Conservation (phyloP, 495 filamentous ascomycete species). For the Barbatosphaeria neglecta region DNA sequence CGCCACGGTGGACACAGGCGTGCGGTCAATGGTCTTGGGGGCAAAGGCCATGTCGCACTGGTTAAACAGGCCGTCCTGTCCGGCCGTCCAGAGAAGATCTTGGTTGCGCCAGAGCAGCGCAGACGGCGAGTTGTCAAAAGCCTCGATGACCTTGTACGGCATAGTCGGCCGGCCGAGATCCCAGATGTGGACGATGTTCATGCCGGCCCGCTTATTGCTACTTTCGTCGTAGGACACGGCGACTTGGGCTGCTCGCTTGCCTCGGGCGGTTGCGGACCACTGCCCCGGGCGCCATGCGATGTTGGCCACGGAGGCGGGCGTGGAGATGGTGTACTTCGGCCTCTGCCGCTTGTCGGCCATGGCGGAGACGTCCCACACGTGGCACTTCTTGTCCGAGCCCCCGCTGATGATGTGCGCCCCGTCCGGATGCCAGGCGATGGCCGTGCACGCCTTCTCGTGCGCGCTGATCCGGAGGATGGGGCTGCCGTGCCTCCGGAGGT, state of each 20-base stretch:
- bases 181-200: constrained; percentile 75
- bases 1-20: constrained; percentile 48
- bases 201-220: constrained; percentile 40
- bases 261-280: constrained; percentile 55
- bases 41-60: constrained; percentile 83
- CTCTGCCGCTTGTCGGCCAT: constrained; percentile 71
- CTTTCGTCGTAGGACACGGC: constrained; percentile 41
- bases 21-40: constrained; percentile 65
- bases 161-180: constrained; percentile 79
- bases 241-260: constrained; percentile 46
- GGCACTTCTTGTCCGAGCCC: constrained; percentile 68
- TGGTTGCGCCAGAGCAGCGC: constrained; percentile 85
- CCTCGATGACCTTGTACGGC: constrained; percentile 74
- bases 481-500: constrained; percentile 31
- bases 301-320: constrained; percentile 53
- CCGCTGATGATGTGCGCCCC: constrained; percentile 82
- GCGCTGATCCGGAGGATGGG: constrained; percentile 64
- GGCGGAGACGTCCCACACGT: constrained; percentile 86
- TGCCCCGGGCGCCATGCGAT: constrained; percentile 80
- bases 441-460: constrained; percentile 62
- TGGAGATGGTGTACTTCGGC: constrained; percentile 48
- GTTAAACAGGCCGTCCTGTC: constrained; percentile 68
- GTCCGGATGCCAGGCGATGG: constrained; percentile 93
- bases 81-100: constrained; percentile 85
- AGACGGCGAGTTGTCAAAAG: constrained; percentile 57